A percentile compares a stretch with the other conserved stretches of the same genome.
These are phyloP conservation scores for Coemansia sp. DNA, from an alignment of 192 early-diverging fungal species.

Conservation along the genomic window DNA sequence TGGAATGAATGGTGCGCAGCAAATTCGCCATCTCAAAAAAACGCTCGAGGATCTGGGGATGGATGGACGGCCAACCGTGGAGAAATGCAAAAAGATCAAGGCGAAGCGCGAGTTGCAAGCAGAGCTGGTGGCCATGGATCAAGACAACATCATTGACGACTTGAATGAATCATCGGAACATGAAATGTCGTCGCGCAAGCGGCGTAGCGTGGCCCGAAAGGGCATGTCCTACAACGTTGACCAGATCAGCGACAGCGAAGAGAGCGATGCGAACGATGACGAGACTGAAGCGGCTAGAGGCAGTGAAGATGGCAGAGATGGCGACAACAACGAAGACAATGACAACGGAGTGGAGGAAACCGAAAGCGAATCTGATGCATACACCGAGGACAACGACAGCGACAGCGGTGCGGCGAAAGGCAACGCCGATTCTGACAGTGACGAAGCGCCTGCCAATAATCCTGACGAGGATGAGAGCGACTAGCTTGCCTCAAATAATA, in stretches of 20 bases:
- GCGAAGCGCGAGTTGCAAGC: constrained; percentile 57
- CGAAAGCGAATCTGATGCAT: constrained; percentile 19
- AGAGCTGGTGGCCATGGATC: constrained; percentile 53
- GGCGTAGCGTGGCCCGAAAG: constrained; percentile 24
- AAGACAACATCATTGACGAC: constrained; percentile 28
- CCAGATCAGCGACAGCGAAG: constrained; percentile 35
- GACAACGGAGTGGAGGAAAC: constrained; percentile 23
- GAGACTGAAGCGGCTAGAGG: constrained; percentile 10
- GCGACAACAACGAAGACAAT: constrained; percentile 14
- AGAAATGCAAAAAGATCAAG: constrained; percentile 60
- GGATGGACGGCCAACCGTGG: constrained; percentile 57
- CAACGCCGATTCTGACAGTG: background rate
- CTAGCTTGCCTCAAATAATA: background rate
- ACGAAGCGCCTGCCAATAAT: background rate
- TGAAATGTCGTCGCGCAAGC: constrained; percentile 12
- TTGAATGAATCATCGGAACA: background rate
- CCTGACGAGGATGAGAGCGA: background rate
- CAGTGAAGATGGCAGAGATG: constrained; percentile 5
- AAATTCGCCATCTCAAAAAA: constrained; percentile 52
- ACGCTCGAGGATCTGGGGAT: constrained; percentile 53
- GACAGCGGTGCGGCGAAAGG: constrained; percentile 1
- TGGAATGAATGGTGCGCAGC: constrained; percentile 40
- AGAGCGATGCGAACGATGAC: constrained; percentile 6
- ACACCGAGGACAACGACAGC: constrained; percentile 10
- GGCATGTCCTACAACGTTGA: constrained; percentile 30